Evolutionary conservation across 495 filamentous ascomycete species (phyloP), one percentile per base, ranked within the genome.

Genomic region (Articulospora tetracladia): DNA sequence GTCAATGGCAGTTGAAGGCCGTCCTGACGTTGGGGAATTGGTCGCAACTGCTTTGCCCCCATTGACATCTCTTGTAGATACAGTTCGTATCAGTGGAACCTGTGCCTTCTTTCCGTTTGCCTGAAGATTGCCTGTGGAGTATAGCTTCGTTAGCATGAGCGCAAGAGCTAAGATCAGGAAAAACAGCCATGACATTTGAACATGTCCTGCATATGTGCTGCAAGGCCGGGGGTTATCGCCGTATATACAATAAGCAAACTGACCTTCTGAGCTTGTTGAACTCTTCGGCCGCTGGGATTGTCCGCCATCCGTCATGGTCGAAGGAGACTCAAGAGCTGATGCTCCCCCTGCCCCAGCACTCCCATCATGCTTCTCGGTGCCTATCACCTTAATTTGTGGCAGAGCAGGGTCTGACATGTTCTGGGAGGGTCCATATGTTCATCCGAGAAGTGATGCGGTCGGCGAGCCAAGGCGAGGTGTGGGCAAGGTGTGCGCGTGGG

Each of bases 1-100:
- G 68, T 85, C 83, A 55, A 83, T 85, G 36, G 75, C 72, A 13
- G 65, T 62, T 47, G 66, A 53, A 28, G 63, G 54, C 54, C 66
- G 63, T 30, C 55, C 61, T 19, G 59, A 30, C 0, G 55, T 19
- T 53, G 53, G 53, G 4, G 53, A 41, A 50, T 4, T 27, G 47
- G 25, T 20, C 8, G 57, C 26, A 36, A 59, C 57, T 24, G 70
- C 15, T 30, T 65, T 62, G 50, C 34, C 34, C 55, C 49, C 47
- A 56, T 56, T 62, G 24, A 39, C 11, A 48, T 65, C 60, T 60
- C 57, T 63, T 39, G 56, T 71, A 0, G 64, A 62, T 23, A 63
- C 57, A 53, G 66, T 70, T 17, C 66, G 66, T 28, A 68, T 65
- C 23, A 72, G 47, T 44, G 67, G 73, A 34, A 50, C 64, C 2